phyloP scores from a whole-genome alignment of 2,329 filamentous ascomycete genomes.

The Pseudogymnoascus sp. region DNA sequence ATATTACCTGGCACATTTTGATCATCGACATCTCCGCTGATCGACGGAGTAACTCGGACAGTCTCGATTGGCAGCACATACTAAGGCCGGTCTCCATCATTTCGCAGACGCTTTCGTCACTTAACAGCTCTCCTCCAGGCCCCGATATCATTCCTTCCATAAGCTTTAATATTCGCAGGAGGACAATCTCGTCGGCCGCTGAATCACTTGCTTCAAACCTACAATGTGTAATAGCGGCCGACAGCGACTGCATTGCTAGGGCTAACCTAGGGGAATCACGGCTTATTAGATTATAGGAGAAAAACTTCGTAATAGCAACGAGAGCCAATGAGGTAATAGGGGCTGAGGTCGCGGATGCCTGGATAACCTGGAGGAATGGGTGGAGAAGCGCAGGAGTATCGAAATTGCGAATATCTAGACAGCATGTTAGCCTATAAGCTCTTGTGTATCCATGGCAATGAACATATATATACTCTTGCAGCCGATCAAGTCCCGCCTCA shows the following conservation, averaged over 20 bases:
- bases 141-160: conserved; percentile 99
- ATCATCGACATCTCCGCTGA: conserved; percentile 97
- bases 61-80: conserved; percentile 89
- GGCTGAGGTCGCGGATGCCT: conserved; percentile 90
- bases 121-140: conserved; percentile 84
- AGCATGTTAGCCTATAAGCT: conserved; percentile 22
- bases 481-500: conserved; percentile 78
- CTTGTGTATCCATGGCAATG: neutral
- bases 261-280: conserved; percentile 78
- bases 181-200: conserved; percentile 88
- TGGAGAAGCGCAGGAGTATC: conserved; percentile 84
- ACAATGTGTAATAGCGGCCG: conserved; percentile 92
- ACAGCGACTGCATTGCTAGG: conserved; percentile 88
- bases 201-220: conserved; percentile 96
- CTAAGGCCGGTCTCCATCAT: conserved; percentile 99
- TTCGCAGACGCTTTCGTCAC: conserved; percentile 95
- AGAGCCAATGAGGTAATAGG: conserved; percentile 93
- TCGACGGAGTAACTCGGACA: conserved; percentile 81
- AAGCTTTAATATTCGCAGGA: conserved; percentile 86
- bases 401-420: conserved; percentile 71
- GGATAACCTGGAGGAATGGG: conserved; percentile 93
- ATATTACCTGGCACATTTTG: conserved; percentile 98
- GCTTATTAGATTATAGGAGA: conserved; percentile 87
- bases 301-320: conserved; percentile 90
- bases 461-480: conserved; percentile 58